Base-by-base conservation (phyloP, 108 stramenopile species). In the Pelagomonas calceolata region DNA sequence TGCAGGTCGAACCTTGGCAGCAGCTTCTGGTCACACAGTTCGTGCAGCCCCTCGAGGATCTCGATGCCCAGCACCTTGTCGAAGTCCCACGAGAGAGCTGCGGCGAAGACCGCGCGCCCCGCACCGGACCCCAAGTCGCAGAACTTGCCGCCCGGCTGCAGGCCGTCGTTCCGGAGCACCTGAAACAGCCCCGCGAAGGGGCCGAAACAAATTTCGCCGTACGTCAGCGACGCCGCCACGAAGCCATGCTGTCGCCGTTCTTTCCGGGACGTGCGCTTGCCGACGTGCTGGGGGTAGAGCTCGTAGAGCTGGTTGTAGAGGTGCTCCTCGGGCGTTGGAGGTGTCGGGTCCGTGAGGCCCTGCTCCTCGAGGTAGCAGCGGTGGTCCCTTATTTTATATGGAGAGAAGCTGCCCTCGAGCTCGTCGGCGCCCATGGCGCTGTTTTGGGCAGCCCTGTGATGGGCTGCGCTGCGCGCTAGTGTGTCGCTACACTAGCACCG, bases 111-210 rank as follows among this genome's bases (percentile, higher is more conserved):
- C 9, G 84, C 77, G 63, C 83, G 80, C 26, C 85, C 85, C 17
- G 83, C 81, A 14, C 85, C 85, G 51, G 74, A 78, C 29, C 85
- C 85, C 29, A 86, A 36, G 75, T 86, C 85, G 51, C 80, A 79
- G 68, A 86, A 86, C 17, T 81, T 51, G 14, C 69, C 74, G 16
- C 81, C 83, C 18, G 72, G 43, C 29, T 45, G 5, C 12, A 43
- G 12, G 12, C 39, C 39, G 39, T 43, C 39, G 33, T 30, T 10
- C 32, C 29, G 63, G 16, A 70, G 26, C 7, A 70, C 32, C 32
- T 31, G 16, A 17, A 70, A 15, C 32, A 70, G 63, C 70, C 33
- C 70, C 34, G n/a, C 70, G 63, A 70, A 70, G 32, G 70, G 32
- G 15, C 63, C 70, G 32, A 45, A 70, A 5, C 5, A 15, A 34